These are phyloP conservation scores for Glebionis coronaria DNA, from an alignment of 129 eudicot genomes.

Conservation along the genomic window DNA sequence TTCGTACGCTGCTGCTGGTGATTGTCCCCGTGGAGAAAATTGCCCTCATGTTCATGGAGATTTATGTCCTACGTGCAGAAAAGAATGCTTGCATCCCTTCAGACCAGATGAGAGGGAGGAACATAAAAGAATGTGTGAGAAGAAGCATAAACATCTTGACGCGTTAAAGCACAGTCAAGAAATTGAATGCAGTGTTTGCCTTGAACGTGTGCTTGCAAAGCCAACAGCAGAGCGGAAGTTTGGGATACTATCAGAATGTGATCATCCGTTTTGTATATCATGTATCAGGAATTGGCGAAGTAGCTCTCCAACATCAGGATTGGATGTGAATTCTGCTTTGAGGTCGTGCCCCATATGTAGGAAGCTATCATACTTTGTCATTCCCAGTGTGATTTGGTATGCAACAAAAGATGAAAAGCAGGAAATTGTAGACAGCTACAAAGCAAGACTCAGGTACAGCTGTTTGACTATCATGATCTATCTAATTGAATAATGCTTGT, in stretches of 20 bases:
- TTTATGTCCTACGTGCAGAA: constrained; percentile 72
- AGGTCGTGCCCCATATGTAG: constrained; percentile 96
- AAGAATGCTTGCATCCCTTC: constrained; percentile 82
- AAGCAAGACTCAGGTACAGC: constrained; percentile 64
- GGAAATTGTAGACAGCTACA: constrained; percentile 73
- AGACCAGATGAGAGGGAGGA: constrained; percentile 82
- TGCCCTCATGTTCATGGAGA: constrained; percentile 95
- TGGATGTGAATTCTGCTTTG: constrained; percentile 80
- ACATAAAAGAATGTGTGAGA: constrained; percentile 61
- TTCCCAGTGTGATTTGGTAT: constrained; percentile 95
- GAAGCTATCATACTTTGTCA: constrained; percentile 83
- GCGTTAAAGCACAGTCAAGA: constrained; percentile 89
- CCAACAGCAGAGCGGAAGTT: constrained; percentile 68
- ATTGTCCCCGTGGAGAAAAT: constrained; percentile 78
- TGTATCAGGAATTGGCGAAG: constrained; percentile 95
- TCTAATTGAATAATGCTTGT: neutral
- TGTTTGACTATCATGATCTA: neutral
- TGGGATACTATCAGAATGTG: constrained; percentile 87
- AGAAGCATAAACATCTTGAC: constrained; percentile 65
- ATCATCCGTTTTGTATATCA: constrained; percentile 88
- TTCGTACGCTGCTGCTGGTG: constrained; percentile 82
- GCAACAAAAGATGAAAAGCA: constrained; percentile 75
- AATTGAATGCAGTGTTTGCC: constrained; percentile 93
- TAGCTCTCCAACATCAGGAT: constrained; percentile 82
- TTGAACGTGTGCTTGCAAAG: constrained; percentile 77